Evolutionary conservation across 2,329 filamentous ascomycete genomes (phyloP), one percentile per base, ranked within the genome.

Genomic region (Akanthomyces muscarius): DNA sequence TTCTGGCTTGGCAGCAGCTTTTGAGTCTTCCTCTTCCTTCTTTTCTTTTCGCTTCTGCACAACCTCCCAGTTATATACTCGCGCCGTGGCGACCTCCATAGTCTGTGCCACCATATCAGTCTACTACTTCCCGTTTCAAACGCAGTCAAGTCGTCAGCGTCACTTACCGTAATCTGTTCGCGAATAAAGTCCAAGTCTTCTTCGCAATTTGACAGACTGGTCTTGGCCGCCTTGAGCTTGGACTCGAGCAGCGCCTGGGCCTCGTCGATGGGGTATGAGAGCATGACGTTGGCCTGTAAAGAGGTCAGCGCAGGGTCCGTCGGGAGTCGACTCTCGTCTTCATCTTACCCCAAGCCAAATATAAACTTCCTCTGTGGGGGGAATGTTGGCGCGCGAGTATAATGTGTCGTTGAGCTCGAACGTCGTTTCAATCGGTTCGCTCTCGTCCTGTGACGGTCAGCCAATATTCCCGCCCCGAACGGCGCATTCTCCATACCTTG

Each of bases 41-140:
- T 92, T 95, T 65, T 97, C 92, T 81, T 97, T 97, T 69, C 95
- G 84, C 78, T 96, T 91, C 80, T 97, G 91, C 50, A 94, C 91
- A 5, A 99, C 92, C 72, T 99, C 95, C 94, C 95, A 98, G 77
- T 99, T 99, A 77, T 99, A 98, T n/a, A 99, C 93, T 67, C 95
- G 85, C 25, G 95, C 95, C 47, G 94, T 92, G 4, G 95, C 95
- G 41, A 99, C 95, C 77, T 99, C 95, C 81, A 99, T 89, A 0
- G 93, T 97, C 91, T 96, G 68, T 42, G 18, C 28, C 38, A 36
- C 16, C 18, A 44, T 3, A 28, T 61, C 21, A 61, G 58, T 36
- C 10, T 25, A 7, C 7, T 7, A 14, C 18, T n/a, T 16, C 5
- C 41, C 13, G n/a, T 42, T 16, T 23, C 42, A 38, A n/a, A n/a